Evolutionary conservation across 352 stramenopile species (phyloP).

Genomic region (Phytophthora kernoviae): DNA sequence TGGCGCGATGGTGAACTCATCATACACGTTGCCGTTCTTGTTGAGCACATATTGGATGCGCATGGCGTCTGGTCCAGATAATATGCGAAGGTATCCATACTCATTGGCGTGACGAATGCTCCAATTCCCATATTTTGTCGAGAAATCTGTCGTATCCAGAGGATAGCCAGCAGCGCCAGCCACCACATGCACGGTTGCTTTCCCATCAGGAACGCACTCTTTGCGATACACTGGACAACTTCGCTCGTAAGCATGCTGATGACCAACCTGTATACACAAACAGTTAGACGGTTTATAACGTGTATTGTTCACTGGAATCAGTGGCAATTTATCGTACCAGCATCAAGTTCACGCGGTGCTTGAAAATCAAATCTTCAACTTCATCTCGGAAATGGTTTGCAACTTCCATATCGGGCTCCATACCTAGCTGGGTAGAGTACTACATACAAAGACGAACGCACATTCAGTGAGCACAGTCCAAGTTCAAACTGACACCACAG

Average conservation of each 20-base stretch:
- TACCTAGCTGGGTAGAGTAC: constrained; percentile 61
- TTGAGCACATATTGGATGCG: constrained; percentile 72
- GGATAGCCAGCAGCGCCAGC: constrained; percentile 77
- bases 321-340: constrained; percentile 44
- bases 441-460: too few relatives aligned
- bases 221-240: constrained; percentile 80
- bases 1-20: constrained; percentile 49
- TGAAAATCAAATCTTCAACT: constrained; percentile 87
- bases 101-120: constrained; percentile 68
- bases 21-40: constrained; percentile 66
- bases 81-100: constrained; percentile 70
- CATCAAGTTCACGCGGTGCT: constrained; percentile 89
- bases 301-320: background rate
- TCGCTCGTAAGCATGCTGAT: constrained; percentile 92
- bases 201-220: constrained; percentile 58
- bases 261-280: constrained; percentile 54
- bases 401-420: constrained; percentile 68
- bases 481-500: constrained; percentile 1
- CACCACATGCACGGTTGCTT: constrained; percentile 75
- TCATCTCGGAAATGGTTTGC: constrained; percentile 81
- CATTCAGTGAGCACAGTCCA: constrained; percentile 1
- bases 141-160: constrained; percentile 56
- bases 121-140: constrained; percentile 64
- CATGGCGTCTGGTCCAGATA: constrained; percentile 44
- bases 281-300: constrained; percentile 11